Conservation (phyloP, 2,329 filamentous ascomycete species). For the Paraconiothyrium brasiliense region DNA sequence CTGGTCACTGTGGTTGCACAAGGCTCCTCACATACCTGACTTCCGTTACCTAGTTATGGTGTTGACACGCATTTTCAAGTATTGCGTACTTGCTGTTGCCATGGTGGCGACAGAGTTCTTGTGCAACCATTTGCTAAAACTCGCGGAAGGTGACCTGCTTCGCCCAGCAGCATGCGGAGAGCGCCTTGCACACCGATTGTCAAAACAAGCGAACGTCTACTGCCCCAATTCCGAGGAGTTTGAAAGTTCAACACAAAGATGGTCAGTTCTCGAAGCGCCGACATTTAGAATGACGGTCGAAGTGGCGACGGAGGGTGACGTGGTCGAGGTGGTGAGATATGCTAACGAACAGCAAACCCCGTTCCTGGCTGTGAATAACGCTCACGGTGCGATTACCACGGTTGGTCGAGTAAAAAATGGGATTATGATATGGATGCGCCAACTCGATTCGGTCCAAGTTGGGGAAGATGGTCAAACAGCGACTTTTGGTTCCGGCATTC, state of each 20-base stretch:
- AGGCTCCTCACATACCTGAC: too few species aligned
- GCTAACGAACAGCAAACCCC: constrained; percentile 16
- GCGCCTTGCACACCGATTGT: background rate
- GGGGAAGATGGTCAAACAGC: constrained; percentile 38
- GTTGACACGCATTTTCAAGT: too few species aligned
- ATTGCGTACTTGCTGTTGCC: too few species aligned
- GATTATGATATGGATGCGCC: constrained; percentile 18
- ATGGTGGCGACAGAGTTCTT: too few species aligned
- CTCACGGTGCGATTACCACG: constrained; percentile 10
- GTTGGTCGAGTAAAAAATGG: constrained; percentile 13
- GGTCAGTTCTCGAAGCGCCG: constrained; percentile 6
- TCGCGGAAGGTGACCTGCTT: too few species aligned
- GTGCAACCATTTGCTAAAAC: too few species aligned
- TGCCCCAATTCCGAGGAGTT: constrained; percentile 2
- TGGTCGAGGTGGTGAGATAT: background rate
- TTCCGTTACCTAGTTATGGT: too few species aligned
- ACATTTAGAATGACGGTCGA: background rate
- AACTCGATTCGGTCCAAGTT: constrained; percentile 37
- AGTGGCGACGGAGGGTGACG: background rate
- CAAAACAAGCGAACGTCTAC: constrained; percentile 2
- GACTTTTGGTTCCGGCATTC: constrained; percentile 44
- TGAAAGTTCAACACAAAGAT: background rate
- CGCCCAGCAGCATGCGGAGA: too few species aligned
- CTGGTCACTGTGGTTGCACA: background rate
- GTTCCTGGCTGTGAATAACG: constrained; percentile 15